Evolutionary conservation across 495 filamentous ascomycete genomes (phyloP), one percentile per base, ranked within the genome.

Genomic region (Penicillium argentinense): DNA sequence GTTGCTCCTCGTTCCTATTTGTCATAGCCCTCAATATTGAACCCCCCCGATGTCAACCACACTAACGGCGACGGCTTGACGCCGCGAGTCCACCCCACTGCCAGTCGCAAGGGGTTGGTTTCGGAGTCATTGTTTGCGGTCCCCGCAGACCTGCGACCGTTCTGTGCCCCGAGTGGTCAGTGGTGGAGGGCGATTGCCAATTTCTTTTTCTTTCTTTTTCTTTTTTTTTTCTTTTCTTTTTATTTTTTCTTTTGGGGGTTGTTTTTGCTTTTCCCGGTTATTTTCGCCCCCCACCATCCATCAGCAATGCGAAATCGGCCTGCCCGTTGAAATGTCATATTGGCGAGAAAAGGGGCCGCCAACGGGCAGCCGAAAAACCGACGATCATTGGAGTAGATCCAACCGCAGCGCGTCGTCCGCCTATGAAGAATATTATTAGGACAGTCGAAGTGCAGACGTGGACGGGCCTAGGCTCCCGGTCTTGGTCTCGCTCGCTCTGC

Each of bases 101-200:
- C 17, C 18, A 4, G 21, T 50, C 39, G 53, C 30, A 56, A 56
- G 47, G 47, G 47, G 52, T 27, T 45, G 8, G 27, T 18, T 44
- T 14, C 9, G 33, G 21, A 47, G 24, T 39, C 41, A 49, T 45
- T 42, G 50, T 45, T 54, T 54, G 51, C 38, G 34, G 26, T 32
- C 44, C 32, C 44, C 14, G 17, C 16, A 19, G 27, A 17, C 29
- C 22, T 18, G 17, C 32, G 14, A 23, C 22, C 41, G 19, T 38
- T 26, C 47, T 21, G 33, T 22, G 5, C 33, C 33, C 33, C 33
- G 33, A 36, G 33, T 36, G 33, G 33, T 36, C 11, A 7, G 34
- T 26, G n/a, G n/a, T n/a, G n/a, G n/a, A n/a, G n/a, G n/a, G n/a
- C n/a, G n/a, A n/a, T n/a, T n/a, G n/a, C n/a, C n/a, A n/a, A 4